Evolutionary conservation across 768 basidiomycete genomes (phyloP).

Genomic region (Suillus ampliporus): DNA sequence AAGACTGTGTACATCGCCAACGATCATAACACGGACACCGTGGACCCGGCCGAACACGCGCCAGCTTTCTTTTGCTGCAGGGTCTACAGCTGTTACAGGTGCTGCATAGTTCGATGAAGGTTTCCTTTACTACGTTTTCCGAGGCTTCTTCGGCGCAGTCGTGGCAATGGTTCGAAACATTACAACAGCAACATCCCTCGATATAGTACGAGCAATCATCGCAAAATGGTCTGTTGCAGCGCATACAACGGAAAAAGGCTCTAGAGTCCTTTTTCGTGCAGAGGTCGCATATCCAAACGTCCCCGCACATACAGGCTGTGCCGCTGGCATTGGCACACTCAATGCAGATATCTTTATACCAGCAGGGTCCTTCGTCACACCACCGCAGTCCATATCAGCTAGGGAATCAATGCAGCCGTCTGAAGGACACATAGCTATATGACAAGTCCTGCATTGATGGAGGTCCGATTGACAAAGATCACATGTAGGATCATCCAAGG

Average conservation of each 20-base stretch:
- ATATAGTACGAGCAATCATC: not conserved
- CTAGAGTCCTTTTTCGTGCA: not conserved
- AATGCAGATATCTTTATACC: not conserved
- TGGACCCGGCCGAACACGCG: no score
- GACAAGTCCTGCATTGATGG: not conserved
- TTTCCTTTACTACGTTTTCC: not conserved
- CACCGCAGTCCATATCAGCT: not conserved
- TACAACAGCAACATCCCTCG: not conserved
- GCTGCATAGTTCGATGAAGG: not conserved
- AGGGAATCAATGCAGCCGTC: not conserved
- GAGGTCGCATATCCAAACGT: conserved; percentile 1
- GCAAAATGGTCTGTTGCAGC: not conserved
- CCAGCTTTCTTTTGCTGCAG: no score
- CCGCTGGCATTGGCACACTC: not conserved
- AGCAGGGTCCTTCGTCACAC: not conserved
- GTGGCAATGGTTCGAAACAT: not conserved
- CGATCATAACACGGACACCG: no score
- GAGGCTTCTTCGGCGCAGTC: conserved; percentile 3
- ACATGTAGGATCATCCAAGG: not conserved
- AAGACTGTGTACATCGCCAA: no score
- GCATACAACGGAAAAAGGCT: not conserved
- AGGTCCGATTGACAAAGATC: not conserved
- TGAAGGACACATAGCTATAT: not conserved
- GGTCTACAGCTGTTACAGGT: not conserved
- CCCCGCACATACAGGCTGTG: not conserved